Conservation (phyloP, 805 yeast species). For the Blastobotrys robertii region DNA sequence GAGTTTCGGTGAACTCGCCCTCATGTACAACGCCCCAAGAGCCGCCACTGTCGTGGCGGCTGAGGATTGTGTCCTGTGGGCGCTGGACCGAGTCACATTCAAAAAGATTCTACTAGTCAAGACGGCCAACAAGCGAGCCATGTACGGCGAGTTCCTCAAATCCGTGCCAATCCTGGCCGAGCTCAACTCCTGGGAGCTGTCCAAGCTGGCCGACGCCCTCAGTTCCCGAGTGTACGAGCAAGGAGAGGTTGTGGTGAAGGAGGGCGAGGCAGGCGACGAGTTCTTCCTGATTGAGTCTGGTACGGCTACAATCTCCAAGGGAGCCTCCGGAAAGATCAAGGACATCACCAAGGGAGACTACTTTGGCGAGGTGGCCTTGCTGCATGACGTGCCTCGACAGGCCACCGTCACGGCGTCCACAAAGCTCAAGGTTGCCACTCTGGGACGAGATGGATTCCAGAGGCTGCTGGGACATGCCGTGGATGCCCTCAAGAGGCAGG, state of each 20-base stretch:
- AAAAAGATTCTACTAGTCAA: slow-evolving; percentile 85
- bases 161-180: slow-evolving; percentile 74
- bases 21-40: slow-evolving; percentile 95
- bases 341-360: slow-evolving; percentile 73
- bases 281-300: slow-evolving; percentile 76
- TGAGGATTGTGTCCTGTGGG: slow-evolving; percentile 74
- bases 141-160: slow-evolving; percentile 82
- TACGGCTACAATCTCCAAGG: slow-evolving; percentile 61
- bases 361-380: slow-evolving; percentile 91
- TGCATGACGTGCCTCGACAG: slow-evolving; percentile 86
- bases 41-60: slow-evolving; percentile 85
- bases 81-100: slow-evolving; percentile 86
- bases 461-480: slow-evolving; percentile 92
- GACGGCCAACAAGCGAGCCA: slow-evolving; percentile 78
- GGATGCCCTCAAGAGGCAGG: slow-evolving; percentile 74
- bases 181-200: slow-evolving; percentile 71
- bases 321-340: slow-evolving; percentile 47
- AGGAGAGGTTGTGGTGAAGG: slow-evolving; percentile 67
- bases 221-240: slow-evolving; percentile 62
- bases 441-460: slow-evolving; percentile 88
- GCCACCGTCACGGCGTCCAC: slow-evolving; percentile 80
- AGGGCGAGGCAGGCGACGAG: slow-evolving; percentile 78
- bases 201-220: slow-evolving; percentile 90
- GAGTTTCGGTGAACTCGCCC: slow-evolving; percentile 91
- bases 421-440: slow-evolving; percentile 76